Evolutionary conservation across 257 asterid species (phyloP), one percentile per base, ranked within the genome.

Genomic region (Plantago major): DNA sequence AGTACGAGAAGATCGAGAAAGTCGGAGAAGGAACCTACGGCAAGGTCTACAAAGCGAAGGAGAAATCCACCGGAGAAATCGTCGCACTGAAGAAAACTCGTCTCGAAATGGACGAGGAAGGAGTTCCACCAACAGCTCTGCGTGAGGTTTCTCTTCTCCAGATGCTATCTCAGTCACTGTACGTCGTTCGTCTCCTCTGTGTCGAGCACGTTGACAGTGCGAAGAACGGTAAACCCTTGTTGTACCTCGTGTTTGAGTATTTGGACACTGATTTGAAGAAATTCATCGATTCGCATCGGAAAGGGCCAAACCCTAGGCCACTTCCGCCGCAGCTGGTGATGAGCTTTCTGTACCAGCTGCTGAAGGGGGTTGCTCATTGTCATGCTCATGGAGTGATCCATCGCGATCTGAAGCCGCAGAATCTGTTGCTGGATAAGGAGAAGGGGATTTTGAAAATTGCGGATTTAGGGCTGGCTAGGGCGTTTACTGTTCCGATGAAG

Each of bases 1-100:
- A 88, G 54, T 91, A 88, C 84, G 95, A 92, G 81, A 92, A 92
- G 67, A 75, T 92, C 1, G 97, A 86, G 82, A 92, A 92, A 78
- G 99, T 92, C 3, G 99, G 97, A 9, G 99, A 92, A 75, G 99
- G 99, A 17, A 89, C 99, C 0, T 92, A 92, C 66, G 99, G 99
- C 28, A 92, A 92, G 79, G 99, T 92, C 7, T 89, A 92, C 89
- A 92, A 86, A 77, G 99, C 99, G 17, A 89, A 78, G 64, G 99
- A 92, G 81, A 89, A 71, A 63, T 74, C 87, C 12, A 86, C 99
- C 0, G 99, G 99, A 0, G 96, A 82, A 65, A 67, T 92, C 62
- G 99, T 89, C 49, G 99, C 99, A 15, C 82, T 92, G 26, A 92
- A 92, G 84, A 92, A 92, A 68, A 89, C 99, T 42, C 95, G 97